Evolutionary conservation across 352 stramenopile genomes (phyloP), one percentile per base, ranked within the genome.

Genomic region (Phytopythium helicoides): DNA sequence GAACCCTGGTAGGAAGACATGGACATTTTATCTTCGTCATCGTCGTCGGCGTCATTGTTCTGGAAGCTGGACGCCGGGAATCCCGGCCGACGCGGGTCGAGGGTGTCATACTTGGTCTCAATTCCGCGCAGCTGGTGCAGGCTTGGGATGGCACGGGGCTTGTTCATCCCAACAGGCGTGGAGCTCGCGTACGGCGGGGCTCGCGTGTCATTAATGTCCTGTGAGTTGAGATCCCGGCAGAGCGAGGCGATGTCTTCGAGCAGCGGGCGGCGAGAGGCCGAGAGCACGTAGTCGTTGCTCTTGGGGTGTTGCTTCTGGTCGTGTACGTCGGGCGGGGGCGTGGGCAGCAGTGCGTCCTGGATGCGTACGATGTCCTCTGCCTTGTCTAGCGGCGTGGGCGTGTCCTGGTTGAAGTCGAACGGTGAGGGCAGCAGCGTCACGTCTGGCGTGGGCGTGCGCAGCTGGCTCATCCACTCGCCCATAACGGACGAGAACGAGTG

Each of bases 401-500:
- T 86, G 62, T 79, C 78, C 56, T 82, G 82, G 48, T 85, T 84
- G 56, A 89, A 93, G 57, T 91, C 82, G 38, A 66, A 93, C 1
- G 82, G 82, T 47, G 82, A 93, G 35, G 82, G 82, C 34, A 91
- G 57, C 38, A 90, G 73, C 60, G 78, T 87, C 45, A 93, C 82
- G 26, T 93, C 80, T 0, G 82, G 82, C 37, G 82, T 93, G 16
- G 82, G 82, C 22, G 82, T 91, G 25, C 78, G 72, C 52, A 88
- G 49, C 47, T 91, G 77, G 41, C 67, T 89, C 75, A 91, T 91
- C 80, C 80, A 91, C 55, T 91, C 80, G 40, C 78, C 80, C 80
- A 91, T 91, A 21, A 91, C 75, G 0, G 58, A 55, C 1, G 77
- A 86, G 48, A 91, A 90, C 2, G 63, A 70, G 7, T 40, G 48